Percentiles rank a stretch among this genome's conserved stretches.
Evolutionary conservation across 1,284 basidiomycete species (phyloP).

Genomic region (Fomitiporia mediterranea): DNA sequence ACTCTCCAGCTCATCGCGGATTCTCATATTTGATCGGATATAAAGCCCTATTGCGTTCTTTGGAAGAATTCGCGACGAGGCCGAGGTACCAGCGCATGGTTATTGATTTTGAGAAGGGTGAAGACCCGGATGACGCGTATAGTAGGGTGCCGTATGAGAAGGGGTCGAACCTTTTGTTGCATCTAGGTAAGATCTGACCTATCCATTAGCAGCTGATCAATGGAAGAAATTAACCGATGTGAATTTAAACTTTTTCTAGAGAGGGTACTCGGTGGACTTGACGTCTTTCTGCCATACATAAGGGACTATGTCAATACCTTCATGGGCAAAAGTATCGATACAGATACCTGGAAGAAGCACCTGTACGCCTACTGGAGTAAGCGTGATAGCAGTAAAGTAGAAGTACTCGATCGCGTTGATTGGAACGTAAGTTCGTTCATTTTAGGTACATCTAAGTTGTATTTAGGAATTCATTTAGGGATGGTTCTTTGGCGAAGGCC

Average conservation of each 20-base stretch:
- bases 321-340: conserved; percentile 82
- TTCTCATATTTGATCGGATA: conserved; percentile 80
- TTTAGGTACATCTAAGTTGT: conserved; percentile 10
- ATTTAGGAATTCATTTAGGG: conserved; percentile 37
- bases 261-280: conserved; percentile 79
- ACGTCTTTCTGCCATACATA: conserved; percentile 80
- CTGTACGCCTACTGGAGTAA: conserved; percentile 74
- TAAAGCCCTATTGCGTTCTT: conserved; percentile 68
- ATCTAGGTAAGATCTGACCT: conserved; percentile 33
- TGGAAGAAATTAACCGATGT: neutral
- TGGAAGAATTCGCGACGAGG: conserved; percentile 53
- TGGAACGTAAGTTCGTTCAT: conserved; percentile 56
- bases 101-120: conserved; percentile 76
- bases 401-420: conserved; percentile 69
- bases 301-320: conserved; percentile 77
- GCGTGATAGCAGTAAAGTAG: conserved; percentile 59
- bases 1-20: conserved; percentile 76
- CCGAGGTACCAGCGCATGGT: conserved; percentile 84
- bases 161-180: conserved; percentile 65
- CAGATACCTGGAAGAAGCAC: conserved; percentile 84
- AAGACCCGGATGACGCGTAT: conserved; percentile 83
- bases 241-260: conserved; percentile 47
- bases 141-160: conserved; percentile 71
- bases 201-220: too few species aligned
- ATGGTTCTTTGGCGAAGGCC: conserved; percentile 85